Base-by-base conservation (phyloP, 768 basidiomycete genomes). In the Suillus paluster region DNA sequence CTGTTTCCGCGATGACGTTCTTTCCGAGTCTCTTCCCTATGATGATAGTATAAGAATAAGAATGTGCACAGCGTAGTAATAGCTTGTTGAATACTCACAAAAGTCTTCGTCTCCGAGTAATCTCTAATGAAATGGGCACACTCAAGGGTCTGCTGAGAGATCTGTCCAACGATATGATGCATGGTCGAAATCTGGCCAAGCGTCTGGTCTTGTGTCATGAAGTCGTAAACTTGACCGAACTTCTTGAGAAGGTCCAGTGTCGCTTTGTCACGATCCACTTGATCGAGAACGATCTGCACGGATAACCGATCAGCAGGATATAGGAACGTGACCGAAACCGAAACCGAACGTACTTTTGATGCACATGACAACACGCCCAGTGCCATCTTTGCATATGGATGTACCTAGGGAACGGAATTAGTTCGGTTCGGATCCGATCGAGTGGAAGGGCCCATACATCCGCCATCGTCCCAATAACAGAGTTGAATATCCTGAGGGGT, bases 71-170 rank as follows among this genome's bases (percentile, higher is more conserved):
- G 23, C n/a, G n/a, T n/a, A 15, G 5, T 5, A 34, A 33, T 5
- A 1, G 7, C 17, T 39, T 5, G 2, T 15, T n/a, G 30, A 5
- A 14, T 7, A 39, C 63, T 34, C 38, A 64, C 63, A 54, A n/a
- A 64, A 63, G 17, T 11, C 34, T 48, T 64, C 4, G 9, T 57
- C 15, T 14, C 63, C 0, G 62, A 21, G 14, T 64, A 63, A 15
- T 63, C 48, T 8, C 2, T 34, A 14, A 64, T 57, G 44, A 64
- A 64, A 0, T 57, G 25, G n/a, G 52, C 11, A 11, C 63, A 64
- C 14, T 62, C 62, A 1, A 42, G n/a, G 3, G 54, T 57, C 21
- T 57, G 53, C 33, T 63, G 60, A 15, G 36, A n/a, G 9, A 56
- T 55, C 1, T 19, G 53, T 15, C 41, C 61, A 1, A 62, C 2